Percentiles rank a stretch among this genome's conserved stretches.
Evolutionary conservation across 495 filamentous ascomycete genomes (phyloP).

Genomic region (Hypoxylon crocopeplum): DNA sequence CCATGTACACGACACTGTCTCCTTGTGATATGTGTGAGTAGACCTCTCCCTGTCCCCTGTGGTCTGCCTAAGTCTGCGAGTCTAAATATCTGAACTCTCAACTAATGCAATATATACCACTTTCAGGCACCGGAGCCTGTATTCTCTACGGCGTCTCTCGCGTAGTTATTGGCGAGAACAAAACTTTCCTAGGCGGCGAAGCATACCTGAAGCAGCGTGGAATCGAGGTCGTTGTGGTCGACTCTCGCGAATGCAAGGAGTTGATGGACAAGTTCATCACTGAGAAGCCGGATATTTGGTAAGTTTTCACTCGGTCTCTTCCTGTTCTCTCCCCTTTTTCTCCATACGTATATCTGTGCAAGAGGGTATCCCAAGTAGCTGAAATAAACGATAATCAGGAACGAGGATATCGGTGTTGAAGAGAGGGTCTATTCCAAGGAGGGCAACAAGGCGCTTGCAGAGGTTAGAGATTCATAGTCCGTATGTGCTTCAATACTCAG

Average conservation of each 20-base stretch:
- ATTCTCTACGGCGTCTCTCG: slow-evolving; percentile 80
- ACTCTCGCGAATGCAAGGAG: slow-evolving; percentile 70
- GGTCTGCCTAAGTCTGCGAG: no score
- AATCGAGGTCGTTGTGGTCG: slow-evolving; percentile 76
- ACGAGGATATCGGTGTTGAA: slow-evolving; percentile 76
- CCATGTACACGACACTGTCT: slow-evolving; percentile 88
- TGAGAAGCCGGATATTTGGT: slow-evolving; percentile 81
- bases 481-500: no score
- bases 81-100: no score
- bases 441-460: slow-evolving; percentile 1
- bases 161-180: slow-evolving; percentile 86
- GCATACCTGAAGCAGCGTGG: slow-evolving; percentile 72
- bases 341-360: not conserved
- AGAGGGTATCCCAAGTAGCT: not conserved
- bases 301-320: slow-evolving; percentile 33
- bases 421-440: slow-evolving; percentile 53
- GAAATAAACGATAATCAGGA: slow-evolving; percentile 54
- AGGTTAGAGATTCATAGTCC: not conserved
- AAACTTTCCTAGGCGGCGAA: slow-evolving; percentile 79
- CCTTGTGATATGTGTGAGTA: slow-evolving; percentile 85
- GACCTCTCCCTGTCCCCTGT: not conserved
- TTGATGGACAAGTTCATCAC: slow-evolving; percentile 80
- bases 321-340: slow-evolving; percentile 11
- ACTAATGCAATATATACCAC: not conserved
- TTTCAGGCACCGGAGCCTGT: slow-evolving; percentile 69